Conservation (phyloP, 2,329 filamentous ascomycete species). For the Nannizzia gypsea region DNA sequence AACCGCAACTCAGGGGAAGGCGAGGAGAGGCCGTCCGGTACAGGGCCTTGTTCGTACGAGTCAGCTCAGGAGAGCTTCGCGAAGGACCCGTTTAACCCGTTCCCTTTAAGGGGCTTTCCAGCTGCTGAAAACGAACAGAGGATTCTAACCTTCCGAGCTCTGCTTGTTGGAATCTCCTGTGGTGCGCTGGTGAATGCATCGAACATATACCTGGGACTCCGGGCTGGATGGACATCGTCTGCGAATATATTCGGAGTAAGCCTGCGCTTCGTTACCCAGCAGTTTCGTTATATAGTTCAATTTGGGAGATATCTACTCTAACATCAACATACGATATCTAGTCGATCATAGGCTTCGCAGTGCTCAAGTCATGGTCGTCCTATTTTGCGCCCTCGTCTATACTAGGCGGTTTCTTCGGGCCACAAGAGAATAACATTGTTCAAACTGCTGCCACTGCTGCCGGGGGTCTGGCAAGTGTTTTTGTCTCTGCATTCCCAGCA, state of each 20-base stretch:
- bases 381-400: conserved; percentile 22
- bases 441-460: conserved; percentile 37
- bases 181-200: conserved; percentile 51
- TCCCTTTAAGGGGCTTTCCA: neutral
- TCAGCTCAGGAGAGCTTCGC: conserved; percentile 4
- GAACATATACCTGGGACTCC: conserved; percentile 49
- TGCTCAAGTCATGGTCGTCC: conserved; percentile 32
- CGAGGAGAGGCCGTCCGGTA: too few species aligned
- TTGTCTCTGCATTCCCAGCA: conserved; percentile 36
- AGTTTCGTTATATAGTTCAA: too few species aligned
- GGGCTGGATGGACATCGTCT: conserved; percentile 30
- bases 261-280: neutral
- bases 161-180: conserved; percentile 44
- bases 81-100: conserved; percentile 9
- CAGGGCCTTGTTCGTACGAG: neutral
- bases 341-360: conserved; percentile 35
- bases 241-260: conserved; percentile 13
- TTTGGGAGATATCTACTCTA: neutral
- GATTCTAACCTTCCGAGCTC: conserved; percentile 42
- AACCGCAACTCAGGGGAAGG: neutral
- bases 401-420: conserved; percentile 28
- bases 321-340: neutral
- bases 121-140: neutral
- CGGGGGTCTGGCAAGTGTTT: conserved; percentile 34
- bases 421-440: conserved; percentile 38